Evolutionary conservation across 495 filamentous ascomycete species (phyloP), one percentile per base, ranked within the genome.

Genomic region (Aspergillus funiculosus): DNA sequence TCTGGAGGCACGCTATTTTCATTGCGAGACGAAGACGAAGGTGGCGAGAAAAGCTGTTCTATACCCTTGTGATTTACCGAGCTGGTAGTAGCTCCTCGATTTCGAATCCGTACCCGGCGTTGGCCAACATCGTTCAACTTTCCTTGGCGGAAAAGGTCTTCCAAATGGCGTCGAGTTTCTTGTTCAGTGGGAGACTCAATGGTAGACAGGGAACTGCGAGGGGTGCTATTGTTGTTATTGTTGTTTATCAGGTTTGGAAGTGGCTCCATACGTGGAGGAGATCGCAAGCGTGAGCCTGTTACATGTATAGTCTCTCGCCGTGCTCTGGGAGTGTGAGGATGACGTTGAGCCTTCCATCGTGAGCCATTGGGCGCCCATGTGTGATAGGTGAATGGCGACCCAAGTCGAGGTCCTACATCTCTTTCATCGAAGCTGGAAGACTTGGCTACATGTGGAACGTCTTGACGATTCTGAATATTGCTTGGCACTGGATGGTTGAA

Each of bases 331-430:
- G 67, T 57, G 40, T 64, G 53, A 7, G 67, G 56, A 41, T 64
- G 53, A 20, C 59, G 53, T 21, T 66, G 51, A 36, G 52, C 30
- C 40, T 60, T 50, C 24, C 61, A 65, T 20, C 54, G 58, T 6
- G 69, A 71, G 24, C 59, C 61, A 47, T 69, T 71, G 6, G 76
- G 77, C 17, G 74, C 75, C 73, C 77, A 80, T 0, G 78, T 80
- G 31, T 66, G 71, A 54, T 73, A 74, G 13, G 68, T 66, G 48
- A 78, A 81, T 11, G 78, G 81, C 14, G 78, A 83, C 35, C 72
- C 75, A 24, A 74, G 67, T 26, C 69, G 70, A 24, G 69, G 69
- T 11, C 59, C 54, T 20, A 56, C 50, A 18, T 54, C 58, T 17
- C 49, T 43, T 4, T 59, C 48, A 17, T 59, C 56, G 8, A 66